Evolutionary conservation across 306 rosid species (phyloP).

Genomic region (Calophaca sinica): DNA sequence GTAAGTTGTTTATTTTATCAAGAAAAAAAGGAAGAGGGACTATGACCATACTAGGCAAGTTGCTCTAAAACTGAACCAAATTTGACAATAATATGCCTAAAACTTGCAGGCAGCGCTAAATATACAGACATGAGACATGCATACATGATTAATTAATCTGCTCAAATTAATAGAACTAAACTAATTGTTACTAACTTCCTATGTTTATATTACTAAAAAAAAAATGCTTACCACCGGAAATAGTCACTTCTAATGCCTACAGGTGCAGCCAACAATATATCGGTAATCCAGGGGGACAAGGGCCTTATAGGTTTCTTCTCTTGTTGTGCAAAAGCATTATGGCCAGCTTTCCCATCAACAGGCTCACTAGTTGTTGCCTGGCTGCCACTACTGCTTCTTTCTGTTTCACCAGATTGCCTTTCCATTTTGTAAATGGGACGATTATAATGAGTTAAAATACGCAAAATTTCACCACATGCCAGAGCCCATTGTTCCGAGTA

Average conservation of each 20-base stretch:
- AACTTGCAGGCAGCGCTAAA: slow-evolving; percentile 7
- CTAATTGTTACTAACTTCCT: neutral
- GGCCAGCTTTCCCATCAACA: slow-evolving; percentile 59
- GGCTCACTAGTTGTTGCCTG: slow-evolving; percentile 80
- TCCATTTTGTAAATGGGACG: slow-evolving; percentile 89
- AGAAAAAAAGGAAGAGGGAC: slow-evolving; percentile 6
- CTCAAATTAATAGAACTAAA: slow-evolving; percentile 24
- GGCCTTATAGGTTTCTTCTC: slow-evolving; percentile 94
- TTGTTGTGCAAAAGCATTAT: slow-evolving; percentile 57
- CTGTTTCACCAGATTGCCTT: slow-evolving; percentile 65
- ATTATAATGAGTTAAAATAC: slow-evolving; percentile 95
- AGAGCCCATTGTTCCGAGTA: slow-evolving; percentile 99
- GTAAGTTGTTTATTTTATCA: slow-evolving; percentile 6
- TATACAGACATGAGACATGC: neutral
- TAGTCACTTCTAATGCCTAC: slow-evolving; percentile 94
- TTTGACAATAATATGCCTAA: neutral
- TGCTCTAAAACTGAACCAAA: slow-evolving; percentile 14
- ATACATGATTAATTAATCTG: slow-evolving; percentile 1
- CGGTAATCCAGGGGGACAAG: slow-evolving; percentile 96
- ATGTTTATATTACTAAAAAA: neutral
- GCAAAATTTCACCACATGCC: slow-evolving; percentile 95
- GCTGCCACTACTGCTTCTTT: slow-evolving; percentile 90
- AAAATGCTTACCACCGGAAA: slow-evolving; percentile 85
- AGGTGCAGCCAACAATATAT: slow-evolving; percentile 90
- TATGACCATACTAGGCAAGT: neutral